Percentiles rank a stretch among this genome's conserved stretches.
Conservation (phyloP, 345 rosid genomes). For the Populus ilicifolia region DNA sequence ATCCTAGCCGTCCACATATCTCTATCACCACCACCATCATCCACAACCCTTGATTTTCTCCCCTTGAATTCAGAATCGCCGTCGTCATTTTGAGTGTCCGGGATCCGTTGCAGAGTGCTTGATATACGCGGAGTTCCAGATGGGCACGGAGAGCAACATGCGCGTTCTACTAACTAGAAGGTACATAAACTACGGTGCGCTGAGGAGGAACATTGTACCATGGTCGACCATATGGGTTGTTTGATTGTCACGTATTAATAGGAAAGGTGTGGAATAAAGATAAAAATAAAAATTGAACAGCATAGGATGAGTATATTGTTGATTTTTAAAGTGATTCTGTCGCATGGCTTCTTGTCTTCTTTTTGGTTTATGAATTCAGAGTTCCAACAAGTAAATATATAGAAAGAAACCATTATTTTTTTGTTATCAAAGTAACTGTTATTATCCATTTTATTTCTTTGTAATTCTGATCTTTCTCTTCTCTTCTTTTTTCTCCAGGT, state of each 20-base stretch:
- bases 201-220: constrained; percentile 33
- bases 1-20: too few species aligned
- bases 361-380: too few species aligned
- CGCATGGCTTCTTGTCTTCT: neutral
- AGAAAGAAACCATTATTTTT: too few species aligned
- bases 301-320: neutral
- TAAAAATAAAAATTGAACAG: neutral
- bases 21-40: too few species aligned
- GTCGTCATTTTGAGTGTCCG: neutral
- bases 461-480: too few species aligned
- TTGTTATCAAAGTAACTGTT: too few species aligned
- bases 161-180: constrained; percentile 18
- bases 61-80: too few species aligned
- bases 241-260: neutral
- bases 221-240: constrained; percentile 12
- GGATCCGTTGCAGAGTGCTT: constrained; percentile 33
- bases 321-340: neutral
- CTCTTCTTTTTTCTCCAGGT: too few species aligned
- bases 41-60: too few species aligned
- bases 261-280: neutral
- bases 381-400: too few species aligned
- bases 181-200: constrained; percentile 35
- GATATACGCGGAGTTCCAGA: constrained; percentile 21
- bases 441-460: too few species aligned
- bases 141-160: constrained; percentile 28